phyloP scores from a whole-genome alignment of 2,329 filamentous ascomycete species.

The Fusarium irregulare region DNA sequence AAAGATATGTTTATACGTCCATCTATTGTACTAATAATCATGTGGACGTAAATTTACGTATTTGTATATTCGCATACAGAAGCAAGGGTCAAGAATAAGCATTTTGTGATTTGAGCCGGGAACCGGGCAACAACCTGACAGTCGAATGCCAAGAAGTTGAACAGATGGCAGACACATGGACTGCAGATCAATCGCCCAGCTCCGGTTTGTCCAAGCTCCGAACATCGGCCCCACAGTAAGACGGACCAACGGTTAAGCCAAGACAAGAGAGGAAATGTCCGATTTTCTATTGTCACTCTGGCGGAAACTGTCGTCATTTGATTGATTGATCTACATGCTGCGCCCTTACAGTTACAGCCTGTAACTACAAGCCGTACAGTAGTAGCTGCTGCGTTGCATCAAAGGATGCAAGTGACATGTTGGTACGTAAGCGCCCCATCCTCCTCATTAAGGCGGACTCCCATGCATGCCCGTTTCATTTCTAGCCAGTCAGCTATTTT shows the following conservation, averaged over 20 bases:
- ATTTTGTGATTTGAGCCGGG: not conserved
- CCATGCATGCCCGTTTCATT: conserved; percentile 6
- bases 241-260: not conserved
- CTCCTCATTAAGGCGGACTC: not conserved
- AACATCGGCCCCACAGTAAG: not conserved
- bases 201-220: not conserved
- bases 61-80: not conserved
- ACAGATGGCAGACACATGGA: not conserved
- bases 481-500: conserved; percentile 23
- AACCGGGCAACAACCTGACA: not conserved
- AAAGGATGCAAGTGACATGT: not conserved
- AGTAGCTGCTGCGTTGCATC: not conserved
- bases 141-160: not conserved
- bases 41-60: conserved; percentile 1
- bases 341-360: not conserved
- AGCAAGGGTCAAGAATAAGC: not conserved
- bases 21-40: not conserved
- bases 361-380: not conserved
- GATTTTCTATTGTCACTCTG: not conserved
- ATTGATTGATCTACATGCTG: not conserved
- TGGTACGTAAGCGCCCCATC: not conserved
- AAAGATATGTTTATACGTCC: not conserved
- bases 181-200: not conserved
- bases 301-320: conserved; percentile 15
- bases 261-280: conserved; percentile 11